phyloP scores from a whole-genome alignment of 1,284 basidiomycete species.

The Omphalotus olearius region DNA sequence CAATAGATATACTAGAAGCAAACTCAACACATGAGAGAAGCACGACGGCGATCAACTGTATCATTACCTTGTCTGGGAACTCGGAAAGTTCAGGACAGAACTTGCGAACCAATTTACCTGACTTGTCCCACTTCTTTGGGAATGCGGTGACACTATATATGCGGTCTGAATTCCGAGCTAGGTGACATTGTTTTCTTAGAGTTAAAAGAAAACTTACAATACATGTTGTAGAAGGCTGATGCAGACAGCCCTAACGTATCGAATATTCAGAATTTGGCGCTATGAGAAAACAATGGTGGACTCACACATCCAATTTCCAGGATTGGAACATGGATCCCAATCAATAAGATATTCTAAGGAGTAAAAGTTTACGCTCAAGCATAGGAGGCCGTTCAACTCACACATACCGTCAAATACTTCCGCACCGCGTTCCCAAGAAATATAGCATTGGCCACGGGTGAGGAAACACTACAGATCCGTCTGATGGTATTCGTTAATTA shows the following conservation, averaged over 20 bases:
- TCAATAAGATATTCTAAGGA: conserved; percentile 19
- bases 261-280: conserved; percentile 2
- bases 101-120: conserved; percentile 24
- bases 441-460: conserved; percentile 48
- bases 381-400: conserved; percentile 12
- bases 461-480: conserved; percentile 34
- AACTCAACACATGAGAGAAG: not conserved
- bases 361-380: not conserved
- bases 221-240: conserved; percentile 26
- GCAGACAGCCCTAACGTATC: conserved; percentile 20
- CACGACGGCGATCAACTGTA: conserved; percentile 4
- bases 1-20: conserved; percentile 12
- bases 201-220: conserved; percentile 19
- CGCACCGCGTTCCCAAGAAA: conserved; percentile 50
- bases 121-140: conserved; percentile 22
- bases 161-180: conserved; percentile 17
- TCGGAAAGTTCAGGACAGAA: conserved; percentile 17
- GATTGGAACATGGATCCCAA: conserved; percentile 21
- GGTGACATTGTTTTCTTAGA: not conserved
- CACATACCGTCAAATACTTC: conserved; percentile 41
- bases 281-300: conserved; percentile 5
- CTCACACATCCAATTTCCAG: conserved; percentile 27
- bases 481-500: not conserved
- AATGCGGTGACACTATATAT: conserved; percentile 15
- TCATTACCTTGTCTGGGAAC: conserved; percentile 25